Percentiles rank a stretch among this genome's conserved stretches.
phyloP scores from a whole-genome alignment of 164 flowering plant genomes.

The Malania oleifera region DNA sequence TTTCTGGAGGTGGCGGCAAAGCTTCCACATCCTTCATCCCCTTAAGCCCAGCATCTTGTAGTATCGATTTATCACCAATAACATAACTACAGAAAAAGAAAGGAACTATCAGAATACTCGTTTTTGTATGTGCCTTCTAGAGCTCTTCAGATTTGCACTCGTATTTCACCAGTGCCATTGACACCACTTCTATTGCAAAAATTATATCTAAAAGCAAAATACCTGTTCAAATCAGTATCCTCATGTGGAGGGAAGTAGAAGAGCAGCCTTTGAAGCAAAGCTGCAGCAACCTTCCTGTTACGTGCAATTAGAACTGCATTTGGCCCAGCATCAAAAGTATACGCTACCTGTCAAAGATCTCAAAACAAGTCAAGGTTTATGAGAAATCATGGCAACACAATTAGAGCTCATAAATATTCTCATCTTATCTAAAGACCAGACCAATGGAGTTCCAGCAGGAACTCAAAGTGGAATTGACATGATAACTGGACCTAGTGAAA shows the following conservation, averaged over 20 bases:
- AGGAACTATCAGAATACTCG: neutral
- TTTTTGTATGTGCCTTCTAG: neutral
- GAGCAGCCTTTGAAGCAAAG: constrained; percentile 56
- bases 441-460: too few relatives aligned
- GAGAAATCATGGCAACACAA: too few relatives aligned
- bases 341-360: constrained; percentile 73
- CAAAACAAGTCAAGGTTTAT: constrained; percentile 1
- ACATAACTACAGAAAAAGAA: constrained; percentile 49
- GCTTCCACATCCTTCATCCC: constrained; percentile 58
- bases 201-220: constrained; percentile 1
- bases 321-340: constrained; percentile 99
- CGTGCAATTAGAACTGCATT: constrained; percentile 80
- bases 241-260: constrained; percentile 57
- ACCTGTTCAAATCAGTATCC: constrained; percentile 49
- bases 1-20: constrained; percentile 71
- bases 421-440: too few relatives aligned
- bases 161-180: neutral
- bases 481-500: too few relatives aligned
- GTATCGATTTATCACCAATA: constrained; percentile 78
- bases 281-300: constrained; percentile 53
- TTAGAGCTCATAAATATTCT: too few relatives aligned
- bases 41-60: constrained; percentile 71
- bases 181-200: neutral
- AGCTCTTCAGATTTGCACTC: neutral
- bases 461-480: too few relatives aligned